A percentile compares a stretch with the other conserved stretches of the same genome.
These are phyloP conservation scores for Tetrapisispora fleetii DNA, from an alignment of 805 yeast species.

Conservation along the genomic window DNA sequence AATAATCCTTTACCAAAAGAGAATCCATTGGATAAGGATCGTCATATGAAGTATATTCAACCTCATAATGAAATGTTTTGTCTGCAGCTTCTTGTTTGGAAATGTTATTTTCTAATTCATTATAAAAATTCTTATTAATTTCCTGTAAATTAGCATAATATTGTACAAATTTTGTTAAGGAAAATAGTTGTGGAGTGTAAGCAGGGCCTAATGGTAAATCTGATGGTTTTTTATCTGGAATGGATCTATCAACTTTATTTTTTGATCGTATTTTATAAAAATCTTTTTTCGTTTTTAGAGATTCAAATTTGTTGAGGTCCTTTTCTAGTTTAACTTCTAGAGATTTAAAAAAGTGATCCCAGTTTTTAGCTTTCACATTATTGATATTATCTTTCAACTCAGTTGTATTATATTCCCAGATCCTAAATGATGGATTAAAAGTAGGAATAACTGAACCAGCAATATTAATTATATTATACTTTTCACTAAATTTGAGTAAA, in stretches of 20 bases:
- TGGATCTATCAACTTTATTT: conserved; percentile 42
- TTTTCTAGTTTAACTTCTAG: conserved; percentile 32
- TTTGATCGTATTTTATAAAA: conserved; percentile 13
- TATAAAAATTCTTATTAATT: conserved; percentile 35
- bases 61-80: conserved; percentile 42
- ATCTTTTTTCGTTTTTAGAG: not conserved
- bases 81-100: conserved; percentile 41
- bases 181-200: conserved; percentile 55
- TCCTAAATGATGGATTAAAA: conserved; percentile 70
- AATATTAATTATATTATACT: conserved; percentile 62
- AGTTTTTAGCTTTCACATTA: conserved; percentile 30
- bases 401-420: conserved; percentile 78
- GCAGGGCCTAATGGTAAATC: conserved; percentile 62
- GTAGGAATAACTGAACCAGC: conserved; percentile 75
- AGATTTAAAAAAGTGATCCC: conserved; percentile 49
- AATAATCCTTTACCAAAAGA: conserved; percentile 53
- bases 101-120: conserved; percentile 46
- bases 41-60: conserved; percentile 64
- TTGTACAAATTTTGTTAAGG: conserved; percentile 66
- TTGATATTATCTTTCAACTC: conserved; percentile 31
- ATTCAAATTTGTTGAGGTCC: conserved; percentile 17
- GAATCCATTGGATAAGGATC: conserved; percentile 43
- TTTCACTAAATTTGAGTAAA: conserved; percentile 32
- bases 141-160: conserved; percentile 56
- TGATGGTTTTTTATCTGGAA: conserved; percentile 52